A percentile compares a stretch with the other conserved stretches of the same genome.
These are phyloP conservation scores for Trypanosoma brucei DNA, from an alignment of 208 protist genomes.

Conservation along the genomic window DNA sequence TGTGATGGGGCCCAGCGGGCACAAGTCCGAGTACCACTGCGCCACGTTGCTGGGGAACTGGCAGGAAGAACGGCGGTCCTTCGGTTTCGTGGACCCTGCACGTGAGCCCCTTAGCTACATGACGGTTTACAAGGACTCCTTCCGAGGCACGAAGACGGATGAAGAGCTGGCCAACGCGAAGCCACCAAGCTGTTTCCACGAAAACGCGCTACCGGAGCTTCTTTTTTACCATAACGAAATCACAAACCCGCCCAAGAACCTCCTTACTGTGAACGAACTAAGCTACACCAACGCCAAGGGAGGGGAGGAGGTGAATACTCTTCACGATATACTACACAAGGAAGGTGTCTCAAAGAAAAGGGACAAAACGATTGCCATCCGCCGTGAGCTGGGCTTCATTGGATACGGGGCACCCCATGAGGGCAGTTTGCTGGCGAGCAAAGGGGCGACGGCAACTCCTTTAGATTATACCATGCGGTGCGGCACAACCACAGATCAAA, in stretches of 20 bases:
- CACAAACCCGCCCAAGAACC: conserved; percentile 37
- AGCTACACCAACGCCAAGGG: conserved; percentile 49
- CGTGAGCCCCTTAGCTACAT: conserved; percentile 18
- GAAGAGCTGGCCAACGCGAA: conserved; percentile 40
- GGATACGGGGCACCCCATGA: not conserved
- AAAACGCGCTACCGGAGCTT: conserved; percentile 58
- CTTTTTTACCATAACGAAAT: conserved; percentile 86
- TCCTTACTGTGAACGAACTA: conserved; percentile 58
- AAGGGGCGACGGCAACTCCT: not conserved
- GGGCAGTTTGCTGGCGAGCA: not conserved
- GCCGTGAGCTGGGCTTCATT: conserved; percentile 23
- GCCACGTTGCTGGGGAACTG: conserved; percentile 83
- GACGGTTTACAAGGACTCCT: conserved; percentile 62
- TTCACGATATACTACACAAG: conserved; percentile 61
- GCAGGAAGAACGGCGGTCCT: conserved; percentile 72
- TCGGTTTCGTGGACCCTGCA: conserved; percentile 22
- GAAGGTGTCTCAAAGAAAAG: conserved; percentile 42
- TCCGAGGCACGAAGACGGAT: conserved; percentile 26
- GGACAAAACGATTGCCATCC: conserved; percentile 23
- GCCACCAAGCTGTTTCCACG: conserved; percentile 46
- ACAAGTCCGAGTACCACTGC: conserved; percentile 82
- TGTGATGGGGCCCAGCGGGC: conserved; percentile 30
- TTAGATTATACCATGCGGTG: conserved; percentile 1
- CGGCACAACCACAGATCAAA: not conserved
- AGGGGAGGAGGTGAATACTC: conserved; percentile 28